phyloP scores from a whole-genome alignment of 805 yeast species.

The Jamesozyma gamospora region DNA sequence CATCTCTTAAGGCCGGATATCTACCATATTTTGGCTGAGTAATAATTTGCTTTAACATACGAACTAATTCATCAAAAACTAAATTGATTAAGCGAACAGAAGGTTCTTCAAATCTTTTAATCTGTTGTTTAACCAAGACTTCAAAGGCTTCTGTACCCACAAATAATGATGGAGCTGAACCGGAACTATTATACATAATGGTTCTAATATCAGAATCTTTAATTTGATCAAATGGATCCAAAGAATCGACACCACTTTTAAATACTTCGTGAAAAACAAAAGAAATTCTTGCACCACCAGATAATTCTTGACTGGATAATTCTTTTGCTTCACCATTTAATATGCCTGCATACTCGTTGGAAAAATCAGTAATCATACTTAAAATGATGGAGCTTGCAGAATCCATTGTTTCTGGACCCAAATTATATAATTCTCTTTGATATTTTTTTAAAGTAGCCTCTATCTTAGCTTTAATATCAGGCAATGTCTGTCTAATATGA shows the following conservation, averaged over 20 bases:
- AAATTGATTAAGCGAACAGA: constrained; percentile 77
- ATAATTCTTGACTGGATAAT: constrained; percentile 75
- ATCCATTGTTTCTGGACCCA: constrained; percentile 87
- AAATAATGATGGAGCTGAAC: constrained; percentile 90
- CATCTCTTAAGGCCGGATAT: constrained; percentile 85
- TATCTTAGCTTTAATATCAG: constrained; percentile 86
- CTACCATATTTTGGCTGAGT: constrained; percentile 74
- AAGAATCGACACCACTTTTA: constrained; percentile 81
- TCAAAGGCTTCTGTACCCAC: constrained; percentile 98
- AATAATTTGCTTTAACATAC: constrained; percentile 78
- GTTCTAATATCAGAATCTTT: constrained; percentile 94
- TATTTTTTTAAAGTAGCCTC: constrained; percentile 78
- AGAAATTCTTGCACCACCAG: constrained; percentile 97
- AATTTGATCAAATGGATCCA: constrained; percentile 94
- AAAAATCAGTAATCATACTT: constrained; percentile 83
- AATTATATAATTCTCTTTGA: constrained; percentile 60
- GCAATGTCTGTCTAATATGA: constrained; percentile 81
- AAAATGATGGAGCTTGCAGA: constrained; percentile 84
- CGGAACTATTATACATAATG: constrained; percentile 92
- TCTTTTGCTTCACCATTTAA: constrained; percentile 90
- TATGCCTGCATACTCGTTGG: constrained; percentile 83
- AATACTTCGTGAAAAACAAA: constrained; percentile 95
- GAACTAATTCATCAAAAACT: constrained; percentile 87
- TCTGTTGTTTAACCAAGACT: constrained; percentile 88
- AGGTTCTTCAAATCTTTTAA: constrained; percentile 90